Base-by-base conservation (phyloP, 345 rosid genomes). In the Eucalyptus marginata region DNA sequence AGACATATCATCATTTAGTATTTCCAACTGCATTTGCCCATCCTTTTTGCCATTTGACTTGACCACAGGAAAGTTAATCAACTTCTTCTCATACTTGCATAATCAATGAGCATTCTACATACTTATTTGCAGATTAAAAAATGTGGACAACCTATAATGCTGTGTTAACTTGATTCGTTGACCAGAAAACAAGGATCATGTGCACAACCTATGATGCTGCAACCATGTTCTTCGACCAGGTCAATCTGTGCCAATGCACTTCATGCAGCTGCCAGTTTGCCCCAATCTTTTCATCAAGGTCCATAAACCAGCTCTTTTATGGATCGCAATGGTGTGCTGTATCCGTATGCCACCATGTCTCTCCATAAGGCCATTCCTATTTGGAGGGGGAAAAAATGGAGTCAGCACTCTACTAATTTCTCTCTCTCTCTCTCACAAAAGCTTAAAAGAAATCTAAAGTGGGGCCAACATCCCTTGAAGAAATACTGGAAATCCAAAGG, bases 241-340 rank as follows among this genome's bases (percentile, higher is more conserved):
- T 76, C 84, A 76, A 20, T 76, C 47, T 76, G 47, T 40, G 84
- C 29, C 83, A 20, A 20, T 76, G 29, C 47, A 20, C 29, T 76
- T 40, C 29, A 20, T 40, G 47, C 84, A 76, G 84, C 84, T 12
- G 84, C 47, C 62, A 20, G 43, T 86, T 54, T 51, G 62, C 59
- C 64, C 62, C 62, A 27, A 33, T 86, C 62, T 52, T 76, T 90
- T 88, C 49, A 87, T 91, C 91, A 94, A 56, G 93, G 84, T 87
- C 97, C 97, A 43, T 89, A 93, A 89, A 94, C 91, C 91, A 97
- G 79, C 86, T 94, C 97, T 89, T 94, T 96, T 88, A 97, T 86
- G 36, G 99, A 94, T 88, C 90, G 93, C 83, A 95, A 81, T 15
- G 97, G 98, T 7, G 98, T 93, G 92, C 86, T 90, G 93, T 94